Base-by-base conservation (phyloP, 768 basidiomycete species). In the Boletus sp. region DNA sequence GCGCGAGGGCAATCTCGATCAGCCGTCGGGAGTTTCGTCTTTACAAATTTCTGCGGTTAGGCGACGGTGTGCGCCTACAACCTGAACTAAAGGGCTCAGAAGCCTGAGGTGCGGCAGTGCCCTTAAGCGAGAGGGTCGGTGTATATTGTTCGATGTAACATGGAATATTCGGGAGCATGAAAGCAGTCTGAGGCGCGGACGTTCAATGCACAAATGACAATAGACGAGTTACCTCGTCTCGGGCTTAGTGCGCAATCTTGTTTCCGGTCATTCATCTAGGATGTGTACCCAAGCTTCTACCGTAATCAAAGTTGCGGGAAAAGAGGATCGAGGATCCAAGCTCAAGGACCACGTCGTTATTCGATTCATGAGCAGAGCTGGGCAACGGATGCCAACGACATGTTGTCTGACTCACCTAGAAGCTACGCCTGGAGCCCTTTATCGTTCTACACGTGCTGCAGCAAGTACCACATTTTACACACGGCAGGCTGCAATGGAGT, bases 1-100 rank as follows among this genome's bases (percentile, higher is more conserved):
- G 47, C 33, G 46, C 9, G 28, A 33, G 28, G 35, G 40, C 33
- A 52, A 55, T 48, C 36, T 54, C 39, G 45, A 61, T 54, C 42
- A 47, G 66, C 8, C 8, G 46, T 14, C 32, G 28, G n/a, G 41
- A 12, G 15, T 18, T 42, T 20, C 30, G 24, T 44, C 35, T 32
- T 45, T 53, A 17, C 49, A 44, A 44, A 30, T 40, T 42, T 41
- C n/a, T 20, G 32, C 48, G 45, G n/a, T 51, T 49, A 20, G 32
- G 44, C 12, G 30, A 37, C 32, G 8, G 42, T 32, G 20, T 24
- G 17, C 24, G 32, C 46, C 28, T 15, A 45, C 37, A 33, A 48
- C 50, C 29, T 42, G 37, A 7, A 28, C 7, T 10, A 39, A 44
- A 8, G 28, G 29, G n/a, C 39, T 58, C 44, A 50, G 44, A 63